Conservation (phyloP, 2,329 filamentous ascomycete species). For the Daldinia eschscholtzii region DNA sequence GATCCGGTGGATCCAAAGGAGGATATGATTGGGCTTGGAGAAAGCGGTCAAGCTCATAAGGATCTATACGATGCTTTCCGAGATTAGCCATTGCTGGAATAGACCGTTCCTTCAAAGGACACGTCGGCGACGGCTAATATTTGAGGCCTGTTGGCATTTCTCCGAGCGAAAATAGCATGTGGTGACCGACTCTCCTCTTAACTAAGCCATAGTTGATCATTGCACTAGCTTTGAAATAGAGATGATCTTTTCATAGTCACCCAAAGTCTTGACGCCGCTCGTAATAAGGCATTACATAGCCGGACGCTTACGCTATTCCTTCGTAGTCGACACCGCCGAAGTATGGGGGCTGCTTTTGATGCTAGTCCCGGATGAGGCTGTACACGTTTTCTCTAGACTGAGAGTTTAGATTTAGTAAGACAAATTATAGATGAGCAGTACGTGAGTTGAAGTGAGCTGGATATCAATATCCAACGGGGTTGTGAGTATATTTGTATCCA, state of each 20-base stretch:
- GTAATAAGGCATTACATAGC: slow-evolving; percentile 1
- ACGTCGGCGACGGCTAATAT: slow-evolving; percentile 19
- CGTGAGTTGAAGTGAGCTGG: not conserved
- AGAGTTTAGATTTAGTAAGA: not conserved
- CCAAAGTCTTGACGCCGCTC: slow-evolving; percentile 1
- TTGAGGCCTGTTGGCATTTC: slow-evolving; percentile 9
- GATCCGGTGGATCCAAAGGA: slow-evolving; percentile 26
- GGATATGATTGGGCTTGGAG: slow-evolving; percentile 35
- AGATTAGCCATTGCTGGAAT: slow-evolving; percentile 17
- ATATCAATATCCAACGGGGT: not conserved
- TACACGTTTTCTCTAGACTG: not conserved
- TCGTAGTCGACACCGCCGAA: slow-evolving; percentile 6
- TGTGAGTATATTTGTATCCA: slow-evolving; percentile 6
- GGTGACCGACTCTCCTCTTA: slow-evolving; percentile 29
- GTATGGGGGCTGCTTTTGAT: not conserved
- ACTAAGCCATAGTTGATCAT: slow-evolving; percentile 18
- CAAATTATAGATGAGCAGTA: not conserved
- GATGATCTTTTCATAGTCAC: slow-evolving; percentile 17
- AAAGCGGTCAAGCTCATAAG: slow-evolving; percentile 35
- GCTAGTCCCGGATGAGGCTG: not conserved
- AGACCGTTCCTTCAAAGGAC: slow-evolving; percentile 22
- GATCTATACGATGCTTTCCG: slow-evolving; percentile 26
- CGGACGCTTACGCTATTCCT: not conserved
- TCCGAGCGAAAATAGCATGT: slow-evolving; percentile 16
- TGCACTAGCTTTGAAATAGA: slow-evolving; percentile 6